Conservation (phyloP, 139 green algal genomes). For the Chlorokybus atmophyticus region DNA sequence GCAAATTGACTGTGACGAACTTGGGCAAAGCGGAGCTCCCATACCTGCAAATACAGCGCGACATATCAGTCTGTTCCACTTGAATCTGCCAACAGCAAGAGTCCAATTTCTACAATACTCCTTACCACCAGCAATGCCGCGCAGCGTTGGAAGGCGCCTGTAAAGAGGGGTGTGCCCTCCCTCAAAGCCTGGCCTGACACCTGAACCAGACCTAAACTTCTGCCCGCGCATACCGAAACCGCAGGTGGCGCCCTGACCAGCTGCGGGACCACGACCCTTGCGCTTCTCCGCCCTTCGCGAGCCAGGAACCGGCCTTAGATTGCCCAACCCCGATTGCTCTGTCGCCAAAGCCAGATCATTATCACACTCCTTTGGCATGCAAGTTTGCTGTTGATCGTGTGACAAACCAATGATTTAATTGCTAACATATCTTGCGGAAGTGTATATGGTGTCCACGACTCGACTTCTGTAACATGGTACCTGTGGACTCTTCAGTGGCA, state of each 20-base stretch:
- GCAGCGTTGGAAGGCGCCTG: constrained; percentile 87
- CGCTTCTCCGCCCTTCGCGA: constrained; percentile 55
- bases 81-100: no score
- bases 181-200: constrained; percentile 83
- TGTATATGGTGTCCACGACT: no score
- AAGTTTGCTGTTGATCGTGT: no score
- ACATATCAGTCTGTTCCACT: background rate
- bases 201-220: constrained; percentile 74
- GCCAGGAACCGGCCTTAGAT: constrained; percentile 72
- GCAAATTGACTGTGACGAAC: constrained; percentile 80
- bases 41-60: constrained; percentile 60
- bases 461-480: no score
- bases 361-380: no score
- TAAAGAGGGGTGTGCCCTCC: constrained; percentile 95
- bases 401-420: no score
- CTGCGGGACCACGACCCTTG: constrained; percentile 83
- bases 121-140: constrained; percentile 85
- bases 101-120: no score
- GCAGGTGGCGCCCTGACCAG: constrained; percentile 81
- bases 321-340: constrained; percentile 71
- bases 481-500: no score
- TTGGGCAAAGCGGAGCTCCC: constrained; percentile 64
- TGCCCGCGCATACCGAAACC: constrained; percentile 94
- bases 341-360: no score
- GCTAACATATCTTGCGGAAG: no score